Conservation (phyloP, 345 rosid genomes). For the Viola odorata region DNA sequence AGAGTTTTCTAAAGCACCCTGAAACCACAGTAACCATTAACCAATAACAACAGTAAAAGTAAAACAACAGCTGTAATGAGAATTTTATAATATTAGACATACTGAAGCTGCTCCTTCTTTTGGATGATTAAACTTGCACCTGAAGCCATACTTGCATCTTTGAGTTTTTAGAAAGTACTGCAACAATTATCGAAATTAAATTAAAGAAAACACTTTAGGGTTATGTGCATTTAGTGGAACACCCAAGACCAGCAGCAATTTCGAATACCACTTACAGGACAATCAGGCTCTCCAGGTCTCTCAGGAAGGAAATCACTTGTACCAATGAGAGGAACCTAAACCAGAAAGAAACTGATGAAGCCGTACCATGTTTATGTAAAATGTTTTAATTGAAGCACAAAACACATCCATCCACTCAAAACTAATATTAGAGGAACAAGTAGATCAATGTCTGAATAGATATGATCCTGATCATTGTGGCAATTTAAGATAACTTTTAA, state of each 20-base stretch:
- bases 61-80: no score
- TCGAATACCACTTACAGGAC: slow-evolving; percentile 63
- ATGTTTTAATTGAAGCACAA: not conserved
- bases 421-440: not conserved
- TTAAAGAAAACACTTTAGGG: slow-evolving; percentile 15
- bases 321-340: slow-evolving; percentile 56
- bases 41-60: no score
- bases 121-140: slow-evolving; percentile 97
- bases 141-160: slow-evolving; percentile 81
- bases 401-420: not conserved
- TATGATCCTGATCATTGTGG: no score
- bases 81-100: slow-evolving; percentile 15
- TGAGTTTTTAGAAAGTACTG: slow-evolving; percentile 89
- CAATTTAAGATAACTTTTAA: not conserved
- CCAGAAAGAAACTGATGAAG: slow-evolving; percentile 12
- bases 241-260: slow-evolving; percentile 6
- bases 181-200: slow-evolving; percentile 10
- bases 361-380: not conserved
- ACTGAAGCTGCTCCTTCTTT: slow-evolving; percentile 44
- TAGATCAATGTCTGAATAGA: not conserved
- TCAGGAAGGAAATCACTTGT: slow-evolving; percentile 61
- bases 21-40: slow-evolving; percentile 17
- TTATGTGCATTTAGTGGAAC: slow-evolving; percentile 10
- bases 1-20: slow-evolving; percentile 49
- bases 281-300: slow-evolving; percentile 87